Percentiles rank a stretch among this genome's conserved stretches.
Evolutionary conservation across 2,329 filamentous ascomycete species (phyloP).

Genomic region (Phoma sp.): DNA sequence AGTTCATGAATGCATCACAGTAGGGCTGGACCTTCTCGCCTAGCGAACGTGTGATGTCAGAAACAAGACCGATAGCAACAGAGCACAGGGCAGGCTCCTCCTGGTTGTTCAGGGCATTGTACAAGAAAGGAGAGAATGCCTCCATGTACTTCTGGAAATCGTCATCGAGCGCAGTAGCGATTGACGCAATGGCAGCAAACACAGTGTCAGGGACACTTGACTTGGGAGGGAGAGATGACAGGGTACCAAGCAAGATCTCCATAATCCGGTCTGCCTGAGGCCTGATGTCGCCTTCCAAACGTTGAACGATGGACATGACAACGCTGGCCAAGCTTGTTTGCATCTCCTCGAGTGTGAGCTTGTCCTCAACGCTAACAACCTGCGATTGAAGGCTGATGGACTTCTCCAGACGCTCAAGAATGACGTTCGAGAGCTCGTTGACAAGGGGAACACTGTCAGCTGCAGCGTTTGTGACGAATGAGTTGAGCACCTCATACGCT

Average conservation of each 20-base stretch:
- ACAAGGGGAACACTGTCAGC: conserved; percentile 83
- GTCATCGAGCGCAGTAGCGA: conserved; percentile 88
- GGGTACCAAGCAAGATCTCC: conserved; percentile 81
- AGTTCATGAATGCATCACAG: conserved; percentile 99
- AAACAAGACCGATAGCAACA: conserved; percentile 96
- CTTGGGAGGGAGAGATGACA: conserved; percentile 78
- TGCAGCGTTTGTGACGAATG: conserved; percentile 90
- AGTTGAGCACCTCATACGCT: conserved; percentile 94
- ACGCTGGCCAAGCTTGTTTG: conserved; percentile 95
- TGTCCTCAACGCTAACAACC: conserved; percentile 96
- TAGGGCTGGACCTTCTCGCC: conserved; percentile 90
- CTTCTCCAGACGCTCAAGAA: conserved; percentile 88
- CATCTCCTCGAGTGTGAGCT: conserved; percentile 94
- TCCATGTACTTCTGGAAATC: conserved; percentile 99
- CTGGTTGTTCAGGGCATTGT: conserved; percentile 92
- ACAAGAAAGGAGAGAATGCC: conserved; percentile 87
- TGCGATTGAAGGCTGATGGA: conserved; percentile 89
- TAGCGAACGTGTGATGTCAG: conserved; percentile 91
- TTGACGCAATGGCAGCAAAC: conserved; percentile 89
- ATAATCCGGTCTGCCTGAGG: conserved; percentile 94
- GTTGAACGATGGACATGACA: conserved; percentile 86
- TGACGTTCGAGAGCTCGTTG: conserved; percentile 82
- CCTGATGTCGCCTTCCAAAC: conserved; percentile 87
- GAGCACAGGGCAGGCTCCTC: conserved; percentile 93
- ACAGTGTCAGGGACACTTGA: conserved; percentile 94